Percentiles rank a stretch among this genome's conserved stretches.
These are phyloP conservation scores for Urochloa ruziziensis DNA, from an alignment of 176 grass and related monocot genomes.

Conservation along the genomic window DNA sequence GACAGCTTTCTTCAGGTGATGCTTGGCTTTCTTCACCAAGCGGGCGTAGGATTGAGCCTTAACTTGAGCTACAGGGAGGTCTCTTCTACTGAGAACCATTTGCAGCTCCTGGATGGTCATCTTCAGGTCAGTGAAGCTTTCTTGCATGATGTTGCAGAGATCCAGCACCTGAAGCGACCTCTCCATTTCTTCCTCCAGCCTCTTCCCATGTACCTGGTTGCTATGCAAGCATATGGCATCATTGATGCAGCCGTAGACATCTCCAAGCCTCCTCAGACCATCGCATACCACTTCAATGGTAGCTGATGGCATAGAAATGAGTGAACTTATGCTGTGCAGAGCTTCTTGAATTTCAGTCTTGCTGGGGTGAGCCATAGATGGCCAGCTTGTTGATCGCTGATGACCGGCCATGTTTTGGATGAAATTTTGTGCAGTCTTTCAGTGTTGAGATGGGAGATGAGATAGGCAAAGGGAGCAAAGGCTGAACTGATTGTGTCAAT, in stretches of 20 bases:
- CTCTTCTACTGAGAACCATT: slow-evolving; percentile 33
- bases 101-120: slow-evolving; percentile 36
- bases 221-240: slow-evolving; percentile 41
- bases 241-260: slow-evolving; percentile 30
- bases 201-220: slow-evolving; percentile 39
- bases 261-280: slow-evolving; percentile 34
- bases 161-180: slow-evolving; percentile 49
- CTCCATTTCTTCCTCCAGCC: slow-evolving; percentile 51
- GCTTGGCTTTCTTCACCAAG: too few relatives aligned
- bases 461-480: not conserved
- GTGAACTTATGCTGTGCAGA: slow-evolving; percentile 16
- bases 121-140: slow-evolving; percentile 37
- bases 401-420: slow-evolving; percentile 44
- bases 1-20: too few relatives aligned
- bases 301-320: slow-evolving; percentile 7
- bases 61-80: not conserved
- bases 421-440: not conserved
- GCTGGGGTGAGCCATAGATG: slow-evolving; percentile 21
- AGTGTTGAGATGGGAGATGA: not conserved
- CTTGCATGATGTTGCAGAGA: slow-evolving; percentile 31
- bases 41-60: slow-evolving; percentile 32
- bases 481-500: not conserved
- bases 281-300: slow-evolving; percentile 20
- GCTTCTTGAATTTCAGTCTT: slow-evolving; percentile 18
- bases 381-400: slow-evolving; percentile 44